A percentile compares a stretch with the other conserved stretches of the same genome.
Evolutionary conservation across 163 green algal species (phyloP).

Genomic region (Volvox carteri): DNA sequence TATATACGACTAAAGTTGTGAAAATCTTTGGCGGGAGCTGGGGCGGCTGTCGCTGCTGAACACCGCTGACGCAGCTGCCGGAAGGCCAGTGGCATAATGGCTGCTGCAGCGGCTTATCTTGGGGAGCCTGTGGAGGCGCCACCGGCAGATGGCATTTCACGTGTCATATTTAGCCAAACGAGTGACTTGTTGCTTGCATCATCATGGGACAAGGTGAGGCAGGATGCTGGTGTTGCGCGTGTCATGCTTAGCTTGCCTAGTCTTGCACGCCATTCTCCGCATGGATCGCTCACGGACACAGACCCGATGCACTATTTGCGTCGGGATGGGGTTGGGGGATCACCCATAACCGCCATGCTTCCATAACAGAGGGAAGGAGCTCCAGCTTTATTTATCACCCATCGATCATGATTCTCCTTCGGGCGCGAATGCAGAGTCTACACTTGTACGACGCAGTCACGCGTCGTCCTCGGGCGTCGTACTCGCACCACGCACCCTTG

Average conservation of each 20-base stretch:
- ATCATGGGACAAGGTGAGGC: slow-evolving; percentile 82
- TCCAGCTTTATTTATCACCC: no score
- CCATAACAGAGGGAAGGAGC: no score
- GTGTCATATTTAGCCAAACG: slow-evolving; percentile 68
- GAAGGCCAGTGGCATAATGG: slow-evolving; percentile 13
- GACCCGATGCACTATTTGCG: no score
- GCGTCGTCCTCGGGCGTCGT: slow-evolving; percentile 58
- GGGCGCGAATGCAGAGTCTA: slow-evolving; percentile 71
- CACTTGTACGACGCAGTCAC: slow-evolving; percentile 77
- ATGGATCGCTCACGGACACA: no score
- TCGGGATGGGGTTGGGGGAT: no score
- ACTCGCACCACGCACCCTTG: slow-evolving; percentile 66
- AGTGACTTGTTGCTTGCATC: slow-evolving; percentile 74
- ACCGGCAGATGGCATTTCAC: slow-evolving; percentile 80
- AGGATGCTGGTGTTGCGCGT: no score
- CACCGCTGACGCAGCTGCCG: not conserved
- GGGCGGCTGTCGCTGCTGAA: not conserved
- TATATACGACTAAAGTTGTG: no score
- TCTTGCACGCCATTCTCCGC: no score
- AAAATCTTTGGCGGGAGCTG: slow-evolving; percentile 13
- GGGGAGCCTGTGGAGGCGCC: slow-evolving; percentile 68
- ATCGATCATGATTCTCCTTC: no score
- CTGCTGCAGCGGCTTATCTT: slow-evolving; percentile 48
- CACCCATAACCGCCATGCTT: no score
- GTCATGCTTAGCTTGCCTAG: no score